These are phyloP conservation scores for Musa itinerans DNA, from an alignment of 176 grass and related monocot genomes.

Conservation along the genomic window DNA sequence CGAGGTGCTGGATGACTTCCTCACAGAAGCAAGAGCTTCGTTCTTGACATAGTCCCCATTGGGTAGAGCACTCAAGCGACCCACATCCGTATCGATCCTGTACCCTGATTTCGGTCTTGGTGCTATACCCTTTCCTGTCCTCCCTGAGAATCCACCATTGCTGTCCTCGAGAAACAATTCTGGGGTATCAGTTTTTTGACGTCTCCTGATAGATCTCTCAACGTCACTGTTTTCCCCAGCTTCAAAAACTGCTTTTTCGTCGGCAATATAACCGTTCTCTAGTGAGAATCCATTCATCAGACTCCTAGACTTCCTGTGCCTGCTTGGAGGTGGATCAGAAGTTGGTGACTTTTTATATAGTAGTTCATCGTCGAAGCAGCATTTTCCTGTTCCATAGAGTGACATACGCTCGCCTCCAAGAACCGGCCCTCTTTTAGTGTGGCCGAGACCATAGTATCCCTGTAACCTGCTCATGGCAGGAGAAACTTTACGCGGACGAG, in stretches of 20 bases:
- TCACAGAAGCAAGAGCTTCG: constrained; percentile 36
- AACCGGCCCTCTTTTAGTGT: constrained; percentile 34
- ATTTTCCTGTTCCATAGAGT: constrained; percentile 40
- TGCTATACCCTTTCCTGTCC: constrained; percentile 22
- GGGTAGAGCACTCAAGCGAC: constrained; percentile 23
- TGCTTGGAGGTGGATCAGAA: constrained; percentile 36
- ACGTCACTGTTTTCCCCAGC: constrained; percentile 33
- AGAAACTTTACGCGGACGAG: constrained; percentile 49
- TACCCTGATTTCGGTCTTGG: constrained; percentile 30
- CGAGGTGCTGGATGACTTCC: constrained; percentile 66
- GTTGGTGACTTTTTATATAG: constrained; percentile 24
- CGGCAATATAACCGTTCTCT: constrained; percentile 27
- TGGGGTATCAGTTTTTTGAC: constrained; percentile 48
- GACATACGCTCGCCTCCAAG: constrained; percentile 27
- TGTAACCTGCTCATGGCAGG: constrained; percentile 87
- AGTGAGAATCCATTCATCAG: constrained; percentile 26
- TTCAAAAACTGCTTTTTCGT: not conserved
- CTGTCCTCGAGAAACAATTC: constrained; percentile 36
- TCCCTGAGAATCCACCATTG: not conserved
- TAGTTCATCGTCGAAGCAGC: constrained; percentile 39
- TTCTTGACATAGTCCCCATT: constrained; percentile 16
- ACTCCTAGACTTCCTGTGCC: constrained; percentile 55
- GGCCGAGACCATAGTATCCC: constrained; percentile 76
- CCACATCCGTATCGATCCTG: constrained; percentile 19
- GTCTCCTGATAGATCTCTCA: constrained; percentile 34